phyloP scores from a whole-genome alignment of 2,329 filamentous ascomycete species.

The Colletotrichum sp. region DNA sequence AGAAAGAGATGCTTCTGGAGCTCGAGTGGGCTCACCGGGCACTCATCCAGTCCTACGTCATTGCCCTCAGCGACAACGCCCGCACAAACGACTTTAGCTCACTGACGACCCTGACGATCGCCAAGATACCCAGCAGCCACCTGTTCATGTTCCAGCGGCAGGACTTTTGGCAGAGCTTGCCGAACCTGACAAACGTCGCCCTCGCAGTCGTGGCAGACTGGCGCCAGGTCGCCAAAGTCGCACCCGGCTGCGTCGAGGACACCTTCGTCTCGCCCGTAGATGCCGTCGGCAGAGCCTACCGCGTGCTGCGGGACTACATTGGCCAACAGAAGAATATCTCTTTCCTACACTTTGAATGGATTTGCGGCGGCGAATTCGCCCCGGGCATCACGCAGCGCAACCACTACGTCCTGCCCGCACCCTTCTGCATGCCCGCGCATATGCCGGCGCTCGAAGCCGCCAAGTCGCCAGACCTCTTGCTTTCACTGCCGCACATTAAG shows the following conservation, averaged over 20 bases:
- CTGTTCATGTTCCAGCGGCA: conserved; percentile 58
- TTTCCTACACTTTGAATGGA: conserved; percentile 69
- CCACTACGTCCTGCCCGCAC: conserved; percentile 66
- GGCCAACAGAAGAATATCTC: conserved; percentile 54
- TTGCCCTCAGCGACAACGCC: conserved; percentile 66
- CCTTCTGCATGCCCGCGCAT: conserved; percentile 38
- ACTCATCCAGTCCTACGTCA: conserved; percentile 70
- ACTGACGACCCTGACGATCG: conserved; percentile 65
- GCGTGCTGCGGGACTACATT: conserved; percentile 56
- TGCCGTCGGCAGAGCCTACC: conserved; percentile 56
- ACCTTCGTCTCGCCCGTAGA: conserved; percentile 52
- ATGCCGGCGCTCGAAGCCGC: conserved; percentile 36
- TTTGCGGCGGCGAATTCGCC: conserved; percentile 70
- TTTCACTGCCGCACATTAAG: conserved; percentile 61
- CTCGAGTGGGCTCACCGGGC: conserved; percentile 72
- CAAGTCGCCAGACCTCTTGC: conserved; percentile 38
- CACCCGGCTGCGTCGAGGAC: conserved; percentile 55
- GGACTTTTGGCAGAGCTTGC: conserved; percentile 67
- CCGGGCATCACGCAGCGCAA: conserved; percentile 66
- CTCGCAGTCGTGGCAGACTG: conserved; percentile 71
- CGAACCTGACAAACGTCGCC: conserved; percentile 57
- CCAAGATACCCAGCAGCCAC: conserved; percentile 68
- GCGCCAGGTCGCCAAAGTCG: conserved; percentile 61
- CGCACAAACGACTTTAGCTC: conserved; percentile 49
- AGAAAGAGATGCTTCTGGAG: conserved; percentile 72